Evolutionary conservation across 2,329 filamentous ascomycete species (phyloP).

Genomic region (Mollisiaceae sp.): DNA sequence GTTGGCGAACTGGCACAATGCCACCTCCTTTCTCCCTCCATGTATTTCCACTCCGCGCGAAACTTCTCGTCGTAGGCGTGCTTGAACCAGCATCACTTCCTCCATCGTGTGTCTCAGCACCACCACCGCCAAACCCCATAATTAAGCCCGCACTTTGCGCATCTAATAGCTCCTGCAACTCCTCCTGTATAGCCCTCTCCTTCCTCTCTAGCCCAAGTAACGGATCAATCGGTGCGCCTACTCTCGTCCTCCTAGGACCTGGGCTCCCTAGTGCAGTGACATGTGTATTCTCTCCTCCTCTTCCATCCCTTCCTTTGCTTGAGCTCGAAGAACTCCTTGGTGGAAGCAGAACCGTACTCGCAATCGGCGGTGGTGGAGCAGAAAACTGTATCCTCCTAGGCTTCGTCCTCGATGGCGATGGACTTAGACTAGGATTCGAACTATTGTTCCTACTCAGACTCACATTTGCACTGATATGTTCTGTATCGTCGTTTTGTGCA

Average conservation of each 20-base stretch:
- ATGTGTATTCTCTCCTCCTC: background rate
- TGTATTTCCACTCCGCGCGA: conserved; percentile 26
- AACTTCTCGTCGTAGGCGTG: conserved; percentile 37
- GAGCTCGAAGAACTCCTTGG: conserved; percentile 9
- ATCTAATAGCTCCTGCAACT: conserved; percentile 63
- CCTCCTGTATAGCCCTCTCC: conserved; percentile 59
- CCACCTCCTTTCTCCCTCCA: conserved; percentile 29
- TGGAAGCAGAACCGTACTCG: conserved; percentile 28
- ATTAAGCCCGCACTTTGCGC: conserved; percentile 57
- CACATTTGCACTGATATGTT: background rate
- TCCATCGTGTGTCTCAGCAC: conserved; percentile 39
- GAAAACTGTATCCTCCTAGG: conserved; percentile 37
- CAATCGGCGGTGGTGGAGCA: conserved; percentile 40
- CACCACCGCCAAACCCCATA: conserved; percentile 37
- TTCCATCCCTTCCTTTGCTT: background rate
- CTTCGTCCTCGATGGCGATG: conserved; percentile 27
- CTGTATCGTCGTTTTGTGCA: conserved; percentile 17
- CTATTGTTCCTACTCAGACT: background rate
- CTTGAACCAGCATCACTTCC: conserved; percentile 46
- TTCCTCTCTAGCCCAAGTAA: conserved; percentile 51
- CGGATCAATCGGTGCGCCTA: conserved; percentile 33
- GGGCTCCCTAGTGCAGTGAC: background rate
- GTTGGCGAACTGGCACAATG: conserved; percentile 67
- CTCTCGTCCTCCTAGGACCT: conserved; percentile 24
- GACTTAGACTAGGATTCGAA: conserved; percentile 15